phyloP scores from a whole-genome alignment of 305 asterid species.

The Solanum hybrid region DNA sequence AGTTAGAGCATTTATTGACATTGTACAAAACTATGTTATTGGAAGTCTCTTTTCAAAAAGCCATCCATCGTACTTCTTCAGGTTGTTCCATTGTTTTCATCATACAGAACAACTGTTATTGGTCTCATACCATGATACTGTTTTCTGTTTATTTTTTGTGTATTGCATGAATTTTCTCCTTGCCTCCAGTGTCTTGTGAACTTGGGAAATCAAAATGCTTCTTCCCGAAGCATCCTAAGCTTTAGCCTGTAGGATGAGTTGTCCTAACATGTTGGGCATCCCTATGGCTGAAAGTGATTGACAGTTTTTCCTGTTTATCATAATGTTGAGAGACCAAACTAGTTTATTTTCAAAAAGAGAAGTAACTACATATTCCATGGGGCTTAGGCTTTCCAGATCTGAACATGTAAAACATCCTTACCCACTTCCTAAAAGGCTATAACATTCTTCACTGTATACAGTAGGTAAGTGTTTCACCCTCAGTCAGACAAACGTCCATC shows the following conservation, averaged over 20 bases:
- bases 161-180: neutral
- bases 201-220: neutral
- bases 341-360: neutral
- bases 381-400: neutral
- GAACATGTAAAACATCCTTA: neutral
- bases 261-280: neutral
- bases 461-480: neutral
- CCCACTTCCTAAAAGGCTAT: neutral
- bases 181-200: neutral
- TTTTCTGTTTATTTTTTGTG: neutral
- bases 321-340: neutral
- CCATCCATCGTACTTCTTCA: neutral
- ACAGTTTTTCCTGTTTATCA: neutral
- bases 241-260: neutral
- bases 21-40: neutral
- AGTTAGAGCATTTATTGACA: neutral
- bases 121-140: neutral
- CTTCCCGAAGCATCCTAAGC: neutral
- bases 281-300: neutral
- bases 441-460: neutral
- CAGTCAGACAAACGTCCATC: neutral
- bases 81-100: neutral
- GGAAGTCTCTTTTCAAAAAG: neutral
- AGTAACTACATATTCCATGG: neutral
- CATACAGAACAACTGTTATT: neutral